These are phyloP conservation scores for Parmelia sp. DNA, from an alignment of 495 filamentous ascomycete species.

Conservation along the genomic window DNA sequence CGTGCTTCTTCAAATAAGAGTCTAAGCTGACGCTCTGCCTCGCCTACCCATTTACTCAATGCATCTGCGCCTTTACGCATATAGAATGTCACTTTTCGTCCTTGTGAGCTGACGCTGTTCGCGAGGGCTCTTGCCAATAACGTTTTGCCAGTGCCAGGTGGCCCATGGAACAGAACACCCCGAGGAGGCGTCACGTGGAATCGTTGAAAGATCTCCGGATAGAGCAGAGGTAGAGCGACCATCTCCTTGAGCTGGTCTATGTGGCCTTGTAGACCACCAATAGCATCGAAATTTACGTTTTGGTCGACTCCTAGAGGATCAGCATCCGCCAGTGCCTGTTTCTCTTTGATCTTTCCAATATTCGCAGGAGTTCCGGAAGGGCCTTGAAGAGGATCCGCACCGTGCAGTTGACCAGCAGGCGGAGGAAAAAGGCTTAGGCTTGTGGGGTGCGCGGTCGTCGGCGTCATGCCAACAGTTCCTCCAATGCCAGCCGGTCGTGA, in stretches of 20 bases:
- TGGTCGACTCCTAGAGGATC: slow-evolving; percentile 90
- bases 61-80: slow-evolving; percentile 98
- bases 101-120: slow-evolving; percentile 69
- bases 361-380: slow-evolving; percentile 67
- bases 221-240: slow-evolving; percentile 87
- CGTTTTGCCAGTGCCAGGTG: slow-evolving; percentile 96
- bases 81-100: slow-evolving; percentile 93
- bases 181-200: slow-evolving; percentile 91
- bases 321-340: slow-evolving; percentile 74
- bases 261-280: slow-evolving; percentile 84
- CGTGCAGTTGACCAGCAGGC: slow-evolving; percentile 54
- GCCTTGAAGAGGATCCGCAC: slow-evolving; percentile 56
- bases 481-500: slow-evolving; percentile 45
- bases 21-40: slow-evolving; percentile 89
- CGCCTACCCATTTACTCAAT: slow-evolving; percentile 97
- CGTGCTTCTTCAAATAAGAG: slow-evolving; percentile 92
- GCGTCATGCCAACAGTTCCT: slow-evolving; percentile 66
- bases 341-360: slow-evolving; percentile 83
- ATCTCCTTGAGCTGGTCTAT: slow-evolving; percentile 97
- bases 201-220: slow-evolving; percentile 87
- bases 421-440: slow-evolving; percentile 44
- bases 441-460: slow-evolving; percentile 56
- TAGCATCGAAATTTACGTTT: slow-evolving; percentile 83
- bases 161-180: slow-evolving; percentile 93
- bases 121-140: slow-evolving; percentile 86